Conservation (phyloP, 176 grass and related monocot species). For the Zoysia pacifica region DNA sequence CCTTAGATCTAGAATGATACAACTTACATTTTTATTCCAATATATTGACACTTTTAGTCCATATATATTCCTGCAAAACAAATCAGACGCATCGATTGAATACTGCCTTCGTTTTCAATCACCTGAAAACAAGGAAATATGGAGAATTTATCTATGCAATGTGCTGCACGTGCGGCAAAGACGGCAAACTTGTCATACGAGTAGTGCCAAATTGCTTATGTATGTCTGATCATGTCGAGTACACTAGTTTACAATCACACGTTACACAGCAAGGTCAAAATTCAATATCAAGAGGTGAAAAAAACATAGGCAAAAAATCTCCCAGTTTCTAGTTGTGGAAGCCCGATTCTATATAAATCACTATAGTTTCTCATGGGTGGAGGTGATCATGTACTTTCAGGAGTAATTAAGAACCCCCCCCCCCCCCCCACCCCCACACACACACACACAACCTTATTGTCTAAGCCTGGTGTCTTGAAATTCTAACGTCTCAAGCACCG, state of each 20-base stretch:
- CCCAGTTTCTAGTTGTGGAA: not conserved
- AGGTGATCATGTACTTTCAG: not conserved
- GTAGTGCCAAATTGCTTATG: no score
- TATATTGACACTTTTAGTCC: no score
- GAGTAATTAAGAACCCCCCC: not conserved
- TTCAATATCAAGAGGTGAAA: not conserved
- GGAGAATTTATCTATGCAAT: no score
- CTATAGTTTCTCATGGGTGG: not conserved
- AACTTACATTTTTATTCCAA: no score
- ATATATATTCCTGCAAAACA: no score
- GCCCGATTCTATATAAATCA: not conserved
- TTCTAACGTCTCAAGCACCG: conserved; percentile 50
- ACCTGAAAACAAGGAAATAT: no score
- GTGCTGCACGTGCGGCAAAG: no score
- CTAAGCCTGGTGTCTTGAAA: not conserved
- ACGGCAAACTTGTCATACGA: no score
- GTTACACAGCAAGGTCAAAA: conserved; percentile 12
- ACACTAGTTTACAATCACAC: conserved; percentile 23
- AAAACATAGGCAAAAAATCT: not conserved
- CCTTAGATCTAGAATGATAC: no score
- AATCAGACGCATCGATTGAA: no score
- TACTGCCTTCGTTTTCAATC: no score
- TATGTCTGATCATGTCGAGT: not conserved
- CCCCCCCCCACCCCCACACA: no score
- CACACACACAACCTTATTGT: conserved; percentile 5